phyloP scores from a whole-genome alignment of 2,329 filamentous ascomycete species.

The Lasiodiplodia hormozganensis region DNA sequence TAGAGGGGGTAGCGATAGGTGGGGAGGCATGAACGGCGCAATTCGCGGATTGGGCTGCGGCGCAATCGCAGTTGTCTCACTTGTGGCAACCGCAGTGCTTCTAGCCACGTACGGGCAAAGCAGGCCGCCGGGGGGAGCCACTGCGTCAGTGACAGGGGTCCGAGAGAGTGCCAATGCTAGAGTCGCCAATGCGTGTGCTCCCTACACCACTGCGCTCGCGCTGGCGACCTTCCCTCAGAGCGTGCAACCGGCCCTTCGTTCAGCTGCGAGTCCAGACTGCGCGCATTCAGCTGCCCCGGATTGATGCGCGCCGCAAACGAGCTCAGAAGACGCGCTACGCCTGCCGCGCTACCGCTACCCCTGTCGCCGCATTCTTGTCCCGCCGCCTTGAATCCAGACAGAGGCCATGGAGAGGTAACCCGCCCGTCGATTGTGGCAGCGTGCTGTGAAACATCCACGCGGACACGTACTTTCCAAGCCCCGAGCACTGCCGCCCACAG shows the following conservation, averaged over 20 bases:
- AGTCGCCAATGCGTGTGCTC: conserved; percentile 7
- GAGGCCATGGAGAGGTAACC: conserved; percentile 25
- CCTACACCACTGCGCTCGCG: conserved; percentile 11
- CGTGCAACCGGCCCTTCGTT: neutral
- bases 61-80: neutral
- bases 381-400: conserved; percentile 18
- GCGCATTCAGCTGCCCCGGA: conserved; percentile 5
- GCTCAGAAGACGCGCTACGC: neutral
- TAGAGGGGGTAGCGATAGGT: neutral
- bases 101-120: conserved; percentile 18
- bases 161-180: no score
- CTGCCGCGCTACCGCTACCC: conserved; percentile 7
- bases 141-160: no score
- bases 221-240: conserved; percentile 2
- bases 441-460: conserved; percentile 16
- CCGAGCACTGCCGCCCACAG: neutral
- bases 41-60: neutral
- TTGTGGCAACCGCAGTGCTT: conserved; percentile 10
- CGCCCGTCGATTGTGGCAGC: conserved; percentile 9
- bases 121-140: neutral
- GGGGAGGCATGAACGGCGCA: neutral
- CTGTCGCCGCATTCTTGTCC: conserved; percentile 22
- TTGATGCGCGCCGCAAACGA: conserved; percentile 19
- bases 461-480: neutral
- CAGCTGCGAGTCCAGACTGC: neutral